These are phyloP conservation scores for Globisporangium radiosum DNA, from an alignment of 352 stramenopile genomes.

Conservation along the genomic window DNA sequence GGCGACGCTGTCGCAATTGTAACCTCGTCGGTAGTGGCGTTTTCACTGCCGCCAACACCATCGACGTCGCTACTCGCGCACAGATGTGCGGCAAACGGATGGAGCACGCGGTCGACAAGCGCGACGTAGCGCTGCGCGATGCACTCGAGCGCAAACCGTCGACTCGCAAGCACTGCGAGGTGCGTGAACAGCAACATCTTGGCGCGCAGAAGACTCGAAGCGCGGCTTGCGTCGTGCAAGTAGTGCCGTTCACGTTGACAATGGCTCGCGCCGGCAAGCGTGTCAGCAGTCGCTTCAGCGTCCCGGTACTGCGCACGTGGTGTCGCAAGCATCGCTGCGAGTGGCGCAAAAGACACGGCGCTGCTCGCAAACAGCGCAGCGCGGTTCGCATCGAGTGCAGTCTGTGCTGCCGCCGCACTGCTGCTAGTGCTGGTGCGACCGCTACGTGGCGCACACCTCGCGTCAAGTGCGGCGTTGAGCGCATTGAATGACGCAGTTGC, in stretches of 20 bases:
- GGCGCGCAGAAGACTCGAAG: slow-evolving; percentile 35
- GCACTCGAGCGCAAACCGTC: slow-evolving; percentile 30
- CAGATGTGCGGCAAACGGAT: slow-evolving; percentile 19
- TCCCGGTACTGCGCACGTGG: slow-evolving; percentile 8
- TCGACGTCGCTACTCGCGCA: slow-evolving; percentile 1
- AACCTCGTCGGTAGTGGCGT: too few species aligned
- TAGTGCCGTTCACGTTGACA: slow-evolving; percentile 10
- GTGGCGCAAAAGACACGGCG: slow-evolving; percentile 19
- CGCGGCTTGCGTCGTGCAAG: slow-evolving; percentile 5
- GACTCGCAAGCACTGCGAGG: slow-evolving; percentile 45
- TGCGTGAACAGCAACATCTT: slow-evolving; percentile 65
- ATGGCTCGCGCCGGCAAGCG: background rate
- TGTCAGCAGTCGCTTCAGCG: background rate
- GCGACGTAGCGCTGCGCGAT: slow-evolving; percentile 26
- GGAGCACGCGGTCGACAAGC: slow-evolving; percentile 26
- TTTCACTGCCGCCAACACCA: too few species aligned
- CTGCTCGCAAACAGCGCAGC: slow-evolving; percentile 33
- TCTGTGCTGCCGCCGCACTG: slow-evolving; percentile 6
- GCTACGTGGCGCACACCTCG: slow-evolving; percentile 20
- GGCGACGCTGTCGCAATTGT: background rate
- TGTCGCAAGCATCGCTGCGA: slow-evolving; percentile 24
- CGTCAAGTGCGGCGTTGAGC: slow-evolving; percentile 56
- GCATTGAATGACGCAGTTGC: slow-evolving; percentile 54
- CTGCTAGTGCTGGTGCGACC: too few species aligned
- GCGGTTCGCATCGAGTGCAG: slow-evolving; percentile 26